Evolutionary conservation across 306 rosid genomes (phyloP), one percentile per base, ranked within the genome.

Genomic region (Oxytropis ochrocephala): DNA sequence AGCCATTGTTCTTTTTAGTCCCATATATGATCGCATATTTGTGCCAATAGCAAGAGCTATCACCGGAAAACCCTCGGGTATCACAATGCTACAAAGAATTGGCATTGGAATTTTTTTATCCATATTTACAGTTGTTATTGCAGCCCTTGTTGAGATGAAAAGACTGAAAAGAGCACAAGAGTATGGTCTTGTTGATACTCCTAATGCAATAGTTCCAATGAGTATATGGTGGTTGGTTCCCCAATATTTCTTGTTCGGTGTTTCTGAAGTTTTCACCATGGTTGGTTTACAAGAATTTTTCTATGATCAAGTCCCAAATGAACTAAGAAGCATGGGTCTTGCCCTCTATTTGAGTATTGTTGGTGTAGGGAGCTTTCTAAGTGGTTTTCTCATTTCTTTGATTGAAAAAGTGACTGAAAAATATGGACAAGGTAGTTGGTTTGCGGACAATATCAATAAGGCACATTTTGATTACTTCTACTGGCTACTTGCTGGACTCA

Each of bases 281-380:
- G 86, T 91, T 43, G 97, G 95, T 39, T 78, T 91, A 19, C 91
- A 91, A 67, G 97, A 91, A 58, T 88, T 88, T 67, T 91, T 91
- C 76, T 88, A 91, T 44, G 91, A 86, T 53, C 97, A 88, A 61
- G 86, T 84, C 27, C 95, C 95, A 42, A 59, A 41, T 49, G 92
- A 87, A 69, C 35, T 88, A 38, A 76, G 86, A 73, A 91, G 97
- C 60, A 46, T 88, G 16, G 97, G 95, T 39, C 84, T 88, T 18
- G 85, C 92, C 18, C 80, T 88, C 7, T 86, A 80, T 70, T 69
- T 83, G 33, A 86, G 92, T 58, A 85, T 88, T 36, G 60, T 84
- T 38, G 95, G 95, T 3, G 74, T 88, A 1, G 97, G 92, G 21
- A 84, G 59, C 82, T 83, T 88, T 55, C 64, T 91, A 13, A 91